Percentiles rank a stretch among this genome's conserved stretches.
Evolutionary conservation across 805 yeast genomes (phyloP).

Genomic region (Ogataea siamensis): DNA sequence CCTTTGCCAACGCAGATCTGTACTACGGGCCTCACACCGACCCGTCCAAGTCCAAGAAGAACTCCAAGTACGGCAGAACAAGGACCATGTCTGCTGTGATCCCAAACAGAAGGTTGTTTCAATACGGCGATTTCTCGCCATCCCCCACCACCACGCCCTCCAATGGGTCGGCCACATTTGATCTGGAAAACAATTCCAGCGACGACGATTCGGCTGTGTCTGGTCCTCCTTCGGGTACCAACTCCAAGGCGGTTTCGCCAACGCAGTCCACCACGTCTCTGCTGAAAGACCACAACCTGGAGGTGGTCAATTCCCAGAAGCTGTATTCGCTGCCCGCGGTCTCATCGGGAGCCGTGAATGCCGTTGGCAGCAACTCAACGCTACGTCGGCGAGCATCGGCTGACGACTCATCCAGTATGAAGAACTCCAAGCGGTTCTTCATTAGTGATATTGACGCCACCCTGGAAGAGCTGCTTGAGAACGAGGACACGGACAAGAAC

Average conservation of each 20-base stretch:
- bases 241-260: slow-evolving; percentile 14
- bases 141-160: slow-evolving; percentile 11
- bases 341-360: neutral
- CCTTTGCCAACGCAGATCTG: slow-evolving; percentile 63
- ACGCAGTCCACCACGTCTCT: slow-evolving; percentile 24
- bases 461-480: slow-evolving; percentile 60
- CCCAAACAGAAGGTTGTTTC: slow-evolving; percentile 23
- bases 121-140: slow-evolving; percentile 9
- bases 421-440: slow-evolving; percentile 51
- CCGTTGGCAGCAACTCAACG: slow-evolving; percentile 2
- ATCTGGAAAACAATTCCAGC: slow-evolving; percentile 11
- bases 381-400: slow-evolving; percentile 50
- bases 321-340: neutral
- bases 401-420: slow-evolving; percentile 42
- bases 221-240: slow-evolving; percentile 1
- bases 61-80: slow-evolving; percentile 46
- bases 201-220: slow-evolving; percentile 9
- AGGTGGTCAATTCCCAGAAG: slow-evolving; percentile 9
- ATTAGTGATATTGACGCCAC: slow-evolving; percentile 76
- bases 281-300: slow-evolving; percentile 16
- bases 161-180: slow-evolving; percentile 21
- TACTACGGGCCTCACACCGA: slow-evolving; percentile 67
- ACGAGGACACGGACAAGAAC: slow-evolving; percentile 84
- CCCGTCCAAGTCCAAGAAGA: slow-evolving; percentile 44
- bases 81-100: slow-evolving; percentile 51